A percentile compares a stretch with the other conserved stretches of the same genome.
Evolutionary conservation across 2,329 filamentous ascomycete species (phyloP).

Genomic region (Pseudogymnoascus sp.): DNA sequence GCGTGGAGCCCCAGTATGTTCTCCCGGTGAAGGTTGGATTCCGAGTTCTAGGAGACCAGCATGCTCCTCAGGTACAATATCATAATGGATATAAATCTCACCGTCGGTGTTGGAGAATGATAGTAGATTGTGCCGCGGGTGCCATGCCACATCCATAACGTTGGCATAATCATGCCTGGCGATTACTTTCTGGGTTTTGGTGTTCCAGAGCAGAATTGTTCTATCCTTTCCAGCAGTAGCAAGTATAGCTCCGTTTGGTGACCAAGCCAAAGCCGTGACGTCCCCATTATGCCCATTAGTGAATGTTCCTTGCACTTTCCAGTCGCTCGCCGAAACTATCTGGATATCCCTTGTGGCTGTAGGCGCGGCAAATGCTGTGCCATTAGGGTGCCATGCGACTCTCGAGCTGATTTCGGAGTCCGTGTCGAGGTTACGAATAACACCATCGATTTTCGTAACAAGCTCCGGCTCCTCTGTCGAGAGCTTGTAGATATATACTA

Average conservation of each 20-base stretch:
- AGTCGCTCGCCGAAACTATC: slow-evolving; percentile 79
- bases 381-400: slow-evolving; percentile 88
- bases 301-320: slow-evolving; percentile 78
- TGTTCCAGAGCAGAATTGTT: slow-evolving; percentile 78
- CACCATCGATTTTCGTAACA: slow-evolving; percentile 73
- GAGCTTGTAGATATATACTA: slow-evolving; percentile 83
- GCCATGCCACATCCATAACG: slow-evolving; percentile 82
- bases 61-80: slow-evolving; percentile 55
- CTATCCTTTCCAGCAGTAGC: slow-evolving; percentile 61
- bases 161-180: slow-evolving; percentile 72
- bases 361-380: slow-evolving; percentile 77
- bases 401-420: slow-evolving; percentile 68
- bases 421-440: slow-evolving; percentile 70
- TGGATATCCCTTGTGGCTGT: slow-evolving; percentile 78
- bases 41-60: slow-evolving; percentile 47
- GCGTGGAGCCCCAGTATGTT: slow-evolving; percentile 55
- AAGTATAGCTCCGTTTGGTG: slow-evolving; percentile 84
- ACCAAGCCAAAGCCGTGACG: slow-evolving; percentile 85
- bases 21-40: slow-evolving; percentile 72
- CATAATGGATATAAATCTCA: slow-evolving; percentile 82
- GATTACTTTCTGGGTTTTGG: slow-evolving; percentile 74
- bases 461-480: slow-evolving; percentile 71
- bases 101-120: slow-evolving; percentile 91
- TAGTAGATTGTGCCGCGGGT: slow-evolving; percentile 77
- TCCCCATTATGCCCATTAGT: slow-evolving; percentile 71